A percentile compares a stretch with the other conserved stretches of the same genome.
Evolutionary conservation across 2,329 filamentous ascomycete genomes (phyloP).

Genomic region (Fusarium sarcochroum): DNA sequence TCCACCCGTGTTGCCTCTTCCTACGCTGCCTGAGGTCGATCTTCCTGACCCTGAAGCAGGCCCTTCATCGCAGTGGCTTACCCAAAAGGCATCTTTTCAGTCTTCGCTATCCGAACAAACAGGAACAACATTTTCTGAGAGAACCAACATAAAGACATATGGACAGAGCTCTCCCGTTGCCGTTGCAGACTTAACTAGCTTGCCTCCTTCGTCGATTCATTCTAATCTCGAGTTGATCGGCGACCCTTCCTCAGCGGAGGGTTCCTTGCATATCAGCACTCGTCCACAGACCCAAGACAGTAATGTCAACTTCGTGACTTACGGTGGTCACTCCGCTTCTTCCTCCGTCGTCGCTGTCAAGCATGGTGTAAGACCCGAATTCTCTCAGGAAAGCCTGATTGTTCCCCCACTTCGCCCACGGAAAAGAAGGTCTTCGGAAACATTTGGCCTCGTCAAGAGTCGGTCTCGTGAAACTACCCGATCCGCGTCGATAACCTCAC

Average conservation of each 20-base stretch:
- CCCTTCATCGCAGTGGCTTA: slow-evolving; percentile 38
- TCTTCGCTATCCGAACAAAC: slow-evolving; percentile 51
- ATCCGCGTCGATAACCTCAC: slow-evolving; percentile 67
- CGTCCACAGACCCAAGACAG: slow-evolving; percentile 56
- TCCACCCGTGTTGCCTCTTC: slow-evolving; percentile 45
- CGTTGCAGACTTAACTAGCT: slow-evolving; percentile 56
- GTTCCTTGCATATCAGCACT: slow-evolving; percentile 55
- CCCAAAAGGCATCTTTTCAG: slow-evolving; percentile 43
- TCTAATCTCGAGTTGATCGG: slow-evolving; percentile 68
- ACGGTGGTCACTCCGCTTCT: slow-evolving; percentile 60
- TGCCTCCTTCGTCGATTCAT: slow-evolving; percentile 59
- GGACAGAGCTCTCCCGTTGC: slow-evolving; percentile 59
- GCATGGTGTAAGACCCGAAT: slow-evolving; percentile 57
- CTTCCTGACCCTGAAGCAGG: slow-evolving; percentile 36
- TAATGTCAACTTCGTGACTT: slow-evolving; percentile 68
- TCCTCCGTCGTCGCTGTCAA: slow-evolving; percentile 54
- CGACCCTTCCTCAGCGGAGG: slow-evolving; percentile 63
- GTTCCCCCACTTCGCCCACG: slow-evolving; percentile 68
- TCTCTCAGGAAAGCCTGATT: slow-evolving; percentile 73
- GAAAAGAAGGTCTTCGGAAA: slow-evolving; percentile 64
- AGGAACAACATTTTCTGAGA: slow-evolving; percentile 63
- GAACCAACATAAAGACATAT: slow-evolving; percentile 69
- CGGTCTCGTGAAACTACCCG: slow-evolving; percentile 68
- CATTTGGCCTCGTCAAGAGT: slow-evolving; percentile 63
- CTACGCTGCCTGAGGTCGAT: slow-evolving; percentile 51